A percentile compares a stretch with the other conserved stretches of the same genome.
phyloP scores from a whole-genome alignment of 208 protist species.

The Lotmaria passim region DNA sequence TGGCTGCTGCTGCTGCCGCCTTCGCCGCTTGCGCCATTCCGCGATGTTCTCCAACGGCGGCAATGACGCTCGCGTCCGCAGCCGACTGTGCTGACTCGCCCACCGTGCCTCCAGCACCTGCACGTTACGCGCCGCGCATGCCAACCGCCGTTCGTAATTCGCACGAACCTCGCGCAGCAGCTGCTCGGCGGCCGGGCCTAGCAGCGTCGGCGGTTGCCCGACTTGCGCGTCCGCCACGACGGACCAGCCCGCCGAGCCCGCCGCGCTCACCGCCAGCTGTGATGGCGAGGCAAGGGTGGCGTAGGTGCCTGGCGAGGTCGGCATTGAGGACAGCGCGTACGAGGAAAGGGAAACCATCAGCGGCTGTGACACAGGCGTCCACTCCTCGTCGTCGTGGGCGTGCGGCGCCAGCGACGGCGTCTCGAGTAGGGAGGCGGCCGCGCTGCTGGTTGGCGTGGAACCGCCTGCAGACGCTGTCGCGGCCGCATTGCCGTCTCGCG shows the following conservation, averaged over 20 bases:
- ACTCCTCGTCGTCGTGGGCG: neutral
- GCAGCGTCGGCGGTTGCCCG: neutral
- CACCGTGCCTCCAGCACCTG: conserved; percentile 24
- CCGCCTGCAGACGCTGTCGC: too few species aligned
- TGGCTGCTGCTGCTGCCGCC: conserved; percentile 6
- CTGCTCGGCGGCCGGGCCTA: conserved; percentile 22
- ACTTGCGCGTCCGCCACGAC: too few species aligned
- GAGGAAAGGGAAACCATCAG: neutral
- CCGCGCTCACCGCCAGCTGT: neutral
- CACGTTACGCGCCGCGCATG: neutral
- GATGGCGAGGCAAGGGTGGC: neutral
- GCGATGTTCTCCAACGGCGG: conserved; percentile 18
- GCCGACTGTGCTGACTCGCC: conserved; percentile 21
- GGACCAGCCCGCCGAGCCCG: too few species aligned
- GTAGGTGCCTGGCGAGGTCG: neutral
- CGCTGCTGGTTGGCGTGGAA: neutral
- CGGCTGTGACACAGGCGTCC: conserved; percentile 5
- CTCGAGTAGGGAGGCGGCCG: neutral
- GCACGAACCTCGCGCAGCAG: conserved; percentile 19
- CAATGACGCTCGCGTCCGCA: conserved; percentile 8
- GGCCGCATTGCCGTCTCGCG: too few species aligned
- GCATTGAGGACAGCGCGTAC: neutral
- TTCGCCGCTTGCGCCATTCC: conserved; percentile 20
- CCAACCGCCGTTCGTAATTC: conserved; percentile 8
- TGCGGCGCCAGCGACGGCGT: neutral